Conservation (phyloP, 345 rosid species). For the Melaleuca alternifolia region DNA sequence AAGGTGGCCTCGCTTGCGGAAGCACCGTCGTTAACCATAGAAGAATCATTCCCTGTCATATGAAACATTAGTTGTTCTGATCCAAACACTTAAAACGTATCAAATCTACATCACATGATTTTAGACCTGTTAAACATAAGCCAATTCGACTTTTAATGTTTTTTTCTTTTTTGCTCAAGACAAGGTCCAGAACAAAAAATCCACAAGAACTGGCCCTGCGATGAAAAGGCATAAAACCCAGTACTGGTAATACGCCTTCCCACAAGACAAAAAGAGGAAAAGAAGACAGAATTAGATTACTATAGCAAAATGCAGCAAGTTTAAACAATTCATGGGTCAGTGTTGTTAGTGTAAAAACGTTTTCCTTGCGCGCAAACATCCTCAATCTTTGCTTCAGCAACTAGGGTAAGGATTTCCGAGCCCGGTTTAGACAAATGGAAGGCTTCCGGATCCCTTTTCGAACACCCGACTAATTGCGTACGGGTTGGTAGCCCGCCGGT, state of each 20-base stretch:
- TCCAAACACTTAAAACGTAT: background rate
- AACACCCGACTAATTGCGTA: background rate
- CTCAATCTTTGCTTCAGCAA: background rate
- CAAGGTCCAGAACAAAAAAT: background rate
- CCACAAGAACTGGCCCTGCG: background rate
- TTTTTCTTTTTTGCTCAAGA: background rate
- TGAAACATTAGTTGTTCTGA: background rate
- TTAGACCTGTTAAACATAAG: background rate
- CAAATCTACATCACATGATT: background rate
- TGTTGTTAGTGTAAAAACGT: background rate
- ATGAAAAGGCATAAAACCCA: background rate
- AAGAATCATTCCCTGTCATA: conserved; percentile 50
- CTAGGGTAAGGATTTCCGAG: background rate
- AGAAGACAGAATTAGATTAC: background rate
- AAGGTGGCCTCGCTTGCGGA: conserved; percentile 42
- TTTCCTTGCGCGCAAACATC: background rate
- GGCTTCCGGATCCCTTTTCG: too few relatives aligned
- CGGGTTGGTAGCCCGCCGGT: background rate
- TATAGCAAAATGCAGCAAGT: background rate
- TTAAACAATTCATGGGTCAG: background rate
- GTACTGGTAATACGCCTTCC: background rate
- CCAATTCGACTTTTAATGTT: background rate
- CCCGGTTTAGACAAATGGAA: background rate
- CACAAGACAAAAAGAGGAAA: too few relatives aligned
- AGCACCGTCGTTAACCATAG: conserved; percentile 68